Conservation (phyloP, 176 grass and related monocot species). For the Poa annua region DNA sequence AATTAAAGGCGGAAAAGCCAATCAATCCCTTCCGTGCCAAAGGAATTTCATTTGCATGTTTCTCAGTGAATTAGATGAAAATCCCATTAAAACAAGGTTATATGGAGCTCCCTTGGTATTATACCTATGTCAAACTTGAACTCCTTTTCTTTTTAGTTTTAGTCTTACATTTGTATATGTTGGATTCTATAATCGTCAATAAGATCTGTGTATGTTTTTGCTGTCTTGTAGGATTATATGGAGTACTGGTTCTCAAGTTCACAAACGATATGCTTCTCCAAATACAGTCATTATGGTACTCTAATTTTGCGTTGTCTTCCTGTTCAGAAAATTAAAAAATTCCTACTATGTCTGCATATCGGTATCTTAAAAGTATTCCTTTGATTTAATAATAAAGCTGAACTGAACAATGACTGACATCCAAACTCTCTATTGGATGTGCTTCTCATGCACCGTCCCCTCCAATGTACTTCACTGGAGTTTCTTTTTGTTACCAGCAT, state of each 20-base stretch:
- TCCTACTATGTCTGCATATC: background rate
- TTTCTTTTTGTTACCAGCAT: constrained; percentile 21
- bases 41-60: background rate
- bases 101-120: background rate
- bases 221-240: constrained; percentile 80
- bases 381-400: background rate
- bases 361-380: background rate
- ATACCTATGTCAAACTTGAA: constrained; percentile 10
- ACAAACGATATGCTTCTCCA: constrained; percentile 77
- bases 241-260: constrained; percentile 84
- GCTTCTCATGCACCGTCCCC: background rate
- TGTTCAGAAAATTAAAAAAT: constrained; percentile 7
- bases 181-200: background rate
- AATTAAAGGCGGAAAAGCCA: background rate
- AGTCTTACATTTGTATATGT: constrained; percentile 16
- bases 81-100: background rate
- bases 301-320: background rate
- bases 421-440: constrained; percentile 3
- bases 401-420: background rate
- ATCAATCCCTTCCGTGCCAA: background rate
- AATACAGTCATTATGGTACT: constrained; percentile 90
- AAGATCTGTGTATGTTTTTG: constrained; percentile 22
- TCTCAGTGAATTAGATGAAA: background rate
- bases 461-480: constrained; percentile 1
- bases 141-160: constrained; percentile 19